Evolutionary conservation across 1,284 basidiomycete species (phyloP).

Genomic region (Lignosus rhinocerotis): DNA sequence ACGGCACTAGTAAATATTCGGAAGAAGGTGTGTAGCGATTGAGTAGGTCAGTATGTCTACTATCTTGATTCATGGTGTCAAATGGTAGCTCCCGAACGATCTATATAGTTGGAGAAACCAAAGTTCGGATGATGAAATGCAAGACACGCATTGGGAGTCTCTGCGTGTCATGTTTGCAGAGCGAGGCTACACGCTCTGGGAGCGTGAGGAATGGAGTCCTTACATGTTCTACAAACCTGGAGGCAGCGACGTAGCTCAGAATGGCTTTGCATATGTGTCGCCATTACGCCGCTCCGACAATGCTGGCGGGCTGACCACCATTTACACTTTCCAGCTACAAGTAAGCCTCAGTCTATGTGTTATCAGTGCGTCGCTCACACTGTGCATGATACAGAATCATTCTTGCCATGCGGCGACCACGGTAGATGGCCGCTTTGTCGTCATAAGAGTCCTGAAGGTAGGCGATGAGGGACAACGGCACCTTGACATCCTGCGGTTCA

Average conservation of each 20-base stretch:
- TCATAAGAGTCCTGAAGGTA: constrained; percentile 2
- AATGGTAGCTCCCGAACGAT: not conserved
- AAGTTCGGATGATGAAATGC: not conserved
- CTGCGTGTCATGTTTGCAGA: not conserved
- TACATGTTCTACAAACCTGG: not conserved
- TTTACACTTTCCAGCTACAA: not conserved
- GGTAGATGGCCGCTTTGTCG: not conserved
- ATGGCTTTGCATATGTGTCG: not conserved
- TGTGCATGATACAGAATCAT: no score
- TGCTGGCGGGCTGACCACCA: not conserved
- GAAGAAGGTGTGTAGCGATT: no score
- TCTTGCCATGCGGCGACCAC: not conserved
- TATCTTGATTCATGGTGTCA: not conserved
- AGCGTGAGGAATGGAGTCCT: not conserved
- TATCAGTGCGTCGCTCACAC: no score
- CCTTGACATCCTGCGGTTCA: not conserved
- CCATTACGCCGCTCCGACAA: not conserved
- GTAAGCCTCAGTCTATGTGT: not conserved
- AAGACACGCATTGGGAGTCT: not conserved
- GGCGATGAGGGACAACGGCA: not conserved
- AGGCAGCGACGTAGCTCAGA: not conserved
- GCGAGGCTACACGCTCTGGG: not conserved
- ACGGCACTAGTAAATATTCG: no score
- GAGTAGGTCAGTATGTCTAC: no score
- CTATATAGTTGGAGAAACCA: not conserved